Evolutionary conservation across 2,329 filamentous ascomycete genomes (phyloP), one percentile per base, ranked within the genome.

Genomic region (Cladosporium phlei): DNA sequence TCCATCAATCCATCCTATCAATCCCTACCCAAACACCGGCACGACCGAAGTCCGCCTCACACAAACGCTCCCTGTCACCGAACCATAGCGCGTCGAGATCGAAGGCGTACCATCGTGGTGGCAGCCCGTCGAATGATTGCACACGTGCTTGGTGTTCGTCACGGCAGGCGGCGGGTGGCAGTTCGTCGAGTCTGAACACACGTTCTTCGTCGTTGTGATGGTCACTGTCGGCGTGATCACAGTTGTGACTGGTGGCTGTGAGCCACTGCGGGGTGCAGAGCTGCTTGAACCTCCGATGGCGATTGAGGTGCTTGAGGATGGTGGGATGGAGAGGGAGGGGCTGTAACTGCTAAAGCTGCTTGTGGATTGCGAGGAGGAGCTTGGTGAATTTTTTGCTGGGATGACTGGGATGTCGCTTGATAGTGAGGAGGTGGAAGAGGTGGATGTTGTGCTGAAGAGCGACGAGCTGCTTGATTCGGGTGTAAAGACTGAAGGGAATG

Each of bases 81-180:
- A 33, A 12, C 39, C 39, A 43, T 43, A 33, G 14, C 39, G 39
- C 14, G 39, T 43, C 9, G 29, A 43, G 0, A 43, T 2, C 5
- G 27, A 16, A 14, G 17, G n/a, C n/a, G n/a, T 6, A 10, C 21
- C 25, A 5, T 33, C 39, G 20, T 43, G 39, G 5, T 33, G 39
- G 5, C 39, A 43, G 2, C 39, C 39, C 7, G 33, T 22, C 7
- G 33, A 22, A 7, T 37, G 17, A 2, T 24, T 37, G 33, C 33
- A 37, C 14, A 37, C 11, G 14, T 19, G 30, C 30, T 33, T 33
- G 16, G 20, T 37, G 10, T 17, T 37, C 11, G 33, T 37, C 12
- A 37, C 39, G 7, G 39, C 19, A 19, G 10, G 22, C 2, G 39
- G 39, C n/a, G 12, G 38, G 5, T 21, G 39, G 27, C 33, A 37